These are phyloP conservation scores for Geotrichum ghanense DNA, from an alignment of 805 yeast genomes.

Conservation along the genomic window DNA sequence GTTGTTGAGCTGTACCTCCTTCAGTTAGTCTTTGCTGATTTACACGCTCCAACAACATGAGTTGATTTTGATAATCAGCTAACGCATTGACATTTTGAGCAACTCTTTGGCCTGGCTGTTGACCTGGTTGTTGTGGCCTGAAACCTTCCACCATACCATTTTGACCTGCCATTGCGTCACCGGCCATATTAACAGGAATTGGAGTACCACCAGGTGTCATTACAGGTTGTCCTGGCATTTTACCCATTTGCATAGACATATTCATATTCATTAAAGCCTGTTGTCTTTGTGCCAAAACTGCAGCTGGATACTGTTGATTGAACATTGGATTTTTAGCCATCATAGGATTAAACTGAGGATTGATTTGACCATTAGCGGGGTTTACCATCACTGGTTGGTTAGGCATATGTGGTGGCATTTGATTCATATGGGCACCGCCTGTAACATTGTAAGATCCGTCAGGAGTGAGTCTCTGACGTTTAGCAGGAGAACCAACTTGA, in stretches of 20 bases:
- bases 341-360: conserved; percentile 19
- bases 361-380: conserved; percentile 16
- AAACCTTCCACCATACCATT: neutral
- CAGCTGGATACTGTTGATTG: conserved; percentile 7
- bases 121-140: neutral
- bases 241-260: conserved; percentile 2
- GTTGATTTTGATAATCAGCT: conserved; percentile 73
- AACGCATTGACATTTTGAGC: conserved; percentile 39
- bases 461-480: conserved; percentile 27
- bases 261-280: conserved; percentile 7
- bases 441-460: conserved; percentile 17
- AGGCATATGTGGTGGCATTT: conserved; percentile 9
- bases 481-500: conserved; percentile 22
- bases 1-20: conserved; percentile 27
- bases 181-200: neutral
- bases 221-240: conserved; percentile 1
- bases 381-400: conserved; percentile 10
- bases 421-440: neutral
- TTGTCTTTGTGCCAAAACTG: conserved; percentile 19
- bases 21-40: conserved; percentile 48
- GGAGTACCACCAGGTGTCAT: conserved; percentile 2
- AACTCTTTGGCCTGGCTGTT: conserved; percentile 15
- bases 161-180: neutral
- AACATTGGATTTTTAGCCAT: conserved; percentile 17
- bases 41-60: conserved; percentile 63